Base-by-base conservation (phyloP, 2,329 filamentous ascomycete species). In the Alternaria sp. region DNA sequence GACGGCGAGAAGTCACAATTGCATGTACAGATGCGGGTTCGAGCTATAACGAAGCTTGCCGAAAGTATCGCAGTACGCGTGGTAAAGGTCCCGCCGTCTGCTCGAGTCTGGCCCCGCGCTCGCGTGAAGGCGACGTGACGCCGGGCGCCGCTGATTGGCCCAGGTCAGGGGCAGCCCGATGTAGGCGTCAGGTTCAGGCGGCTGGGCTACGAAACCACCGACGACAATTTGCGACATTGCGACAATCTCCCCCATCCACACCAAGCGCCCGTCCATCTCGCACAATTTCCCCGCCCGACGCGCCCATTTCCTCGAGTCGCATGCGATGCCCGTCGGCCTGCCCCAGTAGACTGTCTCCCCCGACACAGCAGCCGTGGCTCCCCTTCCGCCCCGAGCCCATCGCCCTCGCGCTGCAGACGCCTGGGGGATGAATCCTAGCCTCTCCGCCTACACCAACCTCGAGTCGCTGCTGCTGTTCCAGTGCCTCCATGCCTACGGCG, bases 401-500 rank as follows among this genome's bases (percentile, higher is more conserved):
- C 71, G 70, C 70, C 72, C 69, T 67, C 75, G 67, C 69, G 68
- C 68, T 67, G 67, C 63, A 56, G 56, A 60, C 66, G 62, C 62
- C 61, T 65, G 74, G 73, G 84, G 82, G 78, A 88, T 88, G 86
- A 85, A 82, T 82, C 81, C 83, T 81, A 82, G 83, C 78, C 75
- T 84, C 79, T 85, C 87, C 75, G 83, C 85, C 73, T 94, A 95
- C 81, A 94, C 92, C 75, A 87, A 90, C 70, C 91, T 96, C 83
- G 93, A 96, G 85, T 91, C 90, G 75, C 86, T 96, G 63, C 87
- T 95, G 68, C 86, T 96, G 73, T 94, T 95, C 81, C 92, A 94
- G 80, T 90, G 89, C 62, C 85, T 96, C 66, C 85, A 88, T 68
- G 83, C 84, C 68, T 85, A 91, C 78, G 91, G 91, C 74, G 82